Conservation (phyloP, 768 basidiomycete genomes). For the Xerocomellus chrysenteron region DNA sequence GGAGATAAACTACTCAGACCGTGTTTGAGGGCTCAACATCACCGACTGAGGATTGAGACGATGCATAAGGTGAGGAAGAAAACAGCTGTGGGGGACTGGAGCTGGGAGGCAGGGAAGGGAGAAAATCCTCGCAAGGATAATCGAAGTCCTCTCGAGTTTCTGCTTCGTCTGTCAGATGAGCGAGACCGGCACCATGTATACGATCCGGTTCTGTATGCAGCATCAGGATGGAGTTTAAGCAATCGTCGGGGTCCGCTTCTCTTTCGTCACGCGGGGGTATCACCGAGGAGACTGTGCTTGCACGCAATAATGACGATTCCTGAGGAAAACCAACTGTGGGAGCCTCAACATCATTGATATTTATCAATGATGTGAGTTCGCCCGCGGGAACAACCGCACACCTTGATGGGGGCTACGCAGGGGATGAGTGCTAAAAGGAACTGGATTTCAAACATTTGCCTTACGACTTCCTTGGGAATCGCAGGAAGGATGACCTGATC, state of each 20-base stretch:
- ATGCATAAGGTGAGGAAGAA: slow-evolving; percentile 41
- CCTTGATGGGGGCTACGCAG: background rate
- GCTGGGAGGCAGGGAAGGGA: slow-evolving; percentile 36
- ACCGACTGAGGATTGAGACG: slow-evolving; percentile 31
- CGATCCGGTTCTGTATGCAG: background rate
- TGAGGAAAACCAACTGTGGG: background rate
- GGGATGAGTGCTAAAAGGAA: background rate
- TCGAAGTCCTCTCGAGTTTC: slow-evolving; percentile 1
- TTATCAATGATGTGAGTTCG: background rate
- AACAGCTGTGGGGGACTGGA: slow-evolving; percentile 49
- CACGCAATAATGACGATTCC: background rate
- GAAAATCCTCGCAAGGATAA: slow-evolving; percentile 4
- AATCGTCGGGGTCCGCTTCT: background rate
- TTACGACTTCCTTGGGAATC: slow-evolving; percentile 9
- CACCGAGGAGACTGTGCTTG: background rate
- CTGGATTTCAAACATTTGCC: background rate
- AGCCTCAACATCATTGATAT: background rate
- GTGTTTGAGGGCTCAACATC: slow-evolving; percentile 8
- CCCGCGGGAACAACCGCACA: background rate
- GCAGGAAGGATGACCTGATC: background rate
- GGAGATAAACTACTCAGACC: slow-evolving; percentile 11
- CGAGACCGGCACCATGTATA: background rate
- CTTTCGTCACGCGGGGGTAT: background rate
- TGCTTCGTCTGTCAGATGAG: background rate
- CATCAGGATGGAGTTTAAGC: background rate